A percentile compares a stretch with the other conserved stretches of the same genome.
Conservation (phyloP, 192 early-diverging fungal genomes). For the Linderina pennispora region DNA sequence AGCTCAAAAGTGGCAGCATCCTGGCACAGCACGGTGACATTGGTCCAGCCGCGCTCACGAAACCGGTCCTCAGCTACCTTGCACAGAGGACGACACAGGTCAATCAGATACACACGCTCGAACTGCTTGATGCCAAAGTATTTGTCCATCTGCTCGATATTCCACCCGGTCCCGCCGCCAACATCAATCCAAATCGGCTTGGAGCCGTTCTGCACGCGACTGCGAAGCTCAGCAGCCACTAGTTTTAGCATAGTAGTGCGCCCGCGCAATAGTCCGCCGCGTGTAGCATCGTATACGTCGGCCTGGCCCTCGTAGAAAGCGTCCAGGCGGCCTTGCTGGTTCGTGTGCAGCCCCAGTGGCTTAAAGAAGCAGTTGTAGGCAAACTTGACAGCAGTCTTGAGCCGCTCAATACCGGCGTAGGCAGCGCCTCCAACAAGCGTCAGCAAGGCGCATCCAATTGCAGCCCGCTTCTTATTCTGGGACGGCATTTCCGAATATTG, state of each 20-base stretch:
- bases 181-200: conserved; percentile 57
- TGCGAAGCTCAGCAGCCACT: conserved; percentile 69
- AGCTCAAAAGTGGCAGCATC: conserved; percentile 68
- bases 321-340: conserved; percentile 69
- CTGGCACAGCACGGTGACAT: conserved; percentile 73
- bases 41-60: conserved; percentile 68
- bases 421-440: no score
- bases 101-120: conserved; percentile 70
- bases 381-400: conserved; percentile 49
- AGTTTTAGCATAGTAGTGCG: conserved; percentile 74
- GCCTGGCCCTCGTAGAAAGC: conserved; percentile 79
- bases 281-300: conserved; percentile 72
- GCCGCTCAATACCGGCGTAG: conserved; percentile 8
- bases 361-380: conserved; percentile 75
- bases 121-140: conserved; percentile 71
- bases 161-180: conserved; percentile 68
- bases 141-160: conserved; percentile 71
- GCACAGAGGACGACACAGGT: conserved; percentile 78
- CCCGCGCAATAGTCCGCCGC: conserved; percentile 64
- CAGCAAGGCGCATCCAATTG: no score
- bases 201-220: conserved; percentile 15
- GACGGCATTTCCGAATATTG: no score
- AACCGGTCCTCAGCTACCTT: conserved; percentile 71
- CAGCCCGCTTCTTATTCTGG: no score
- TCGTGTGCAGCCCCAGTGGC: conserved; percentile 54